Evolutionary conservation across 345 rosid genomes (phyloP).

Genomic region (Passiflora organensis): DNA sequence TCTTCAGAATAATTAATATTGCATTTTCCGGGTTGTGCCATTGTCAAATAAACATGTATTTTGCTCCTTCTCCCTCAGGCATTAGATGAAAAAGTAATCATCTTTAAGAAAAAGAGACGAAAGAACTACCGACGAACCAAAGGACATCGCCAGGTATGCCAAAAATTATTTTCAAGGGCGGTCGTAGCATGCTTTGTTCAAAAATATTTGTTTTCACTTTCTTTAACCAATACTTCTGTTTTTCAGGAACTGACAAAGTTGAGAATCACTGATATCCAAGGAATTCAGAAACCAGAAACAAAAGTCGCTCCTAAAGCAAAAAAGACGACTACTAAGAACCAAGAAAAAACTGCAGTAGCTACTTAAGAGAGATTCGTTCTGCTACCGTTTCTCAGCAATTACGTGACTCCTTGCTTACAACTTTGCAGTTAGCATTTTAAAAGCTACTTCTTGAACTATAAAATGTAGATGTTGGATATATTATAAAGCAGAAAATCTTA

Average conservation of each 20-base stretch:
- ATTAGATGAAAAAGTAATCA: slow-evolving; percentile 86
- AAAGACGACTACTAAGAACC: slow-evolving; percentile 34
- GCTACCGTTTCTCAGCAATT: not conserved
- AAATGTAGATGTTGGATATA: no score
- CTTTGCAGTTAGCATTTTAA: no score
- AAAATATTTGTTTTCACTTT: not conserved
- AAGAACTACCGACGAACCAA: slow-evolving; percentile 85
- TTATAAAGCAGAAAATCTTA: no score
- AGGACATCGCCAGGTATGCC: slow-evolving; percentile 82
- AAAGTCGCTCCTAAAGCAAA: slow-evolving; percentile 31
- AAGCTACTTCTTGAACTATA: no score
- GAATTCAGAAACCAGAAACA: slow-evolving; percentile 65
- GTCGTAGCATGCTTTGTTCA: slow-evolving; percentile 1
- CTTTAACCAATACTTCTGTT: slow-evolving; percentile 5
- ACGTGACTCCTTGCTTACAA: no score
- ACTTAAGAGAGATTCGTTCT: slow-evolving; percentile 34
- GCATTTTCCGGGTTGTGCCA: not conserved
- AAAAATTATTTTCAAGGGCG: not conserved
- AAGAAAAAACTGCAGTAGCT: slow-evolving; percentile 48
- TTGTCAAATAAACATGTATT: not conserved
- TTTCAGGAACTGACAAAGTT: slow-evolving; percentile 86
- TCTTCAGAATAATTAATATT: not conserved
- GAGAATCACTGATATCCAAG: slow-evolving; percentile 89
- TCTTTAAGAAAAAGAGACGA: slow-evolving; percentile 88
- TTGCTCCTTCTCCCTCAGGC: slow-evolving; percentile 46